These are phyloP conservation scores for Boletus rufocinnamomeus DNA, from an alignment of 768 basidiomycete genomes.

Conservation along the genomic window DNA sequence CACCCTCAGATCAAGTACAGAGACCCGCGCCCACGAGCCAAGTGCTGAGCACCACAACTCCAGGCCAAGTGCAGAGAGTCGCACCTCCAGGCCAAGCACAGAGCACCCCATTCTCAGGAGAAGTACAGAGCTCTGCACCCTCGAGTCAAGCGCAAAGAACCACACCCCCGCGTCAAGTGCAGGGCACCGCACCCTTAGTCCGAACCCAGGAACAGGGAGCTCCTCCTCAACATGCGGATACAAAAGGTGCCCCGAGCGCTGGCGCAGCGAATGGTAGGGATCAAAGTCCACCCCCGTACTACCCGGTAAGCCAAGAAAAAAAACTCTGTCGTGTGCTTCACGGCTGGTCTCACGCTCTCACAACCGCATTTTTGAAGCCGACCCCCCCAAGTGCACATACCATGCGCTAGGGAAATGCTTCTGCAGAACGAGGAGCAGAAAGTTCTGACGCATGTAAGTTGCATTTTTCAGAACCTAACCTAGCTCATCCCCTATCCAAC, in stretches of 20 bases:
- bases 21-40: neutral
- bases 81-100: neutral
- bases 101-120: neutral
- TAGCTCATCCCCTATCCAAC: neutral
- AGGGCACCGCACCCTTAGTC: neutral
- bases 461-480: conserved; percentile 4
- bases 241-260: neutral
- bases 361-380: neutral
- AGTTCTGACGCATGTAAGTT: conserved; percentile 1
- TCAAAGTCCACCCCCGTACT: conserved; percentile 28
- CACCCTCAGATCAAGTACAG: neutral
- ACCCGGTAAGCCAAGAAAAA: conserved; percentile 20
- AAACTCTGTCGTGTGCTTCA: neutral
- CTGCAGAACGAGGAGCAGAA: neutral
- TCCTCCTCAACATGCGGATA: conserved; percentile 7
- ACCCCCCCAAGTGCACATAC: conserved; percentile 5
- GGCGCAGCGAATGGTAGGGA: neutral
- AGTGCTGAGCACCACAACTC: neutral
- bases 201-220: neutral
- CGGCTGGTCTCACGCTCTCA: neutral
- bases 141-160: neutral
- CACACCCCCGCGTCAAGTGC: neutral
- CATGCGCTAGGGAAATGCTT: conserved; percentile 1
- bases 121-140: neutral
- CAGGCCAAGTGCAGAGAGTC: neutral